Base-by-base conservation (phyloP, 192 early-diverging fungal genomes). In the Gonapodya prolifera region DNA sequence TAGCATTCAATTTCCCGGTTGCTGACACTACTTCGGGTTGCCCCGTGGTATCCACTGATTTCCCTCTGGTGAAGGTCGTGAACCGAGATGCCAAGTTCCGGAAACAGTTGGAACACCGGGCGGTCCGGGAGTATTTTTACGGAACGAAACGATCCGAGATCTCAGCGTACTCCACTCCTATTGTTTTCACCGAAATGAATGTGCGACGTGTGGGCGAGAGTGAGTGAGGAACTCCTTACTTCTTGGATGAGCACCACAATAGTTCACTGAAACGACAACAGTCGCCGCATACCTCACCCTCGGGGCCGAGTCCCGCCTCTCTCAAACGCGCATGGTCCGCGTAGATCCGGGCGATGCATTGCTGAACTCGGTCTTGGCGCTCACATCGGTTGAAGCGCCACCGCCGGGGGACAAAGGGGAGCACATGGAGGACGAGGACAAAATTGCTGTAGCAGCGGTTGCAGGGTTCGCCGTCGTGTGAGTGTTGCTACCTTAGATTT, bases 101-200 rank as follows among this genome's bases (percentile, higher is more conserved):
- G 23, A 84, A 89, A 31, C 91, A 93, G 35, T 73, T 85, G 1
- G 92, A 95, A 79, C 85, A 88, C 34, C 84, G 89, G 33, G 89
- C 87, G 75, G 93, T 99, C 2, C 87, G 89, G 2, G 94, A 94
- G 78, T 99, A 99, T 84, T 99, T 99, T 86, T 97, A 98, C 82
- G 97, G 97, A 0, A 92, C 93, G 0, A 35, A 83, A 0, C 89
- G 91, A 70, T 87, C 82, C 34, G 93, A 94, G 76, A 81, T 94
- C 2, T 89, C 88, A 8, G 95, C 97, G 18, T 98, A 93, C 79
- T 92, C 91, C 0, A 92, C 91, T 33, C 87, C 92, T 30, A 89
- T 95, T 33, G 85, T 86, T 31, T 97, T 92, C 75, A 76, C 89
- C 16, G 96, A 98, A 36, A 78, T 97, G 28, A 79, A 81, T 32